Evolutionary conservation across 768 basidiomycete genomes (phyloP).

Genomic region (Gymnopilus dilepis): DNA sequence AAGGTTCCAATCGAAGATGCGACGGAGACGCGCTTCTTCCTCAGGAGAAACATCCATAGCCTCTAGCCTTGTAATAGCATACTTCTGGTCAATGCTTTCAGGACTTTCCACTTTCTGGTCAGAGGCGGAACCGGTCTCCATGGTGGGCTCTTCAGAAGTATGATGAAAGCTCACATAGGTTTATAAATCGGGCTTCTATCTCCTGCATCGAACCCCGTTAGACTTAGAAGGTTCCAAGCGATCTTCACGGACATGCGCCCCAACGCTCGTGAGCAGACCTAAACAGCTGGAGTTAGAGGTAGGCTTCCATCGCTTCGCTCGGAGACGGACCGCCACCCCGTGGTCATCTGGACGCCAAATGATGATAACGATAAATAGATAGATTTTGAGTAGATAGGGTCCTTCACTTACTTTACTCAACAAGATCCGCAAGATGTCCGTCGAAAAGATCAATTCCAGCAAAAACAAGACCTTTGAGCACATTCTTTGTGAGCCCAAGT

Average conservation of each 20-base stretch:
- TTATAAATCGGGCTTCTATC: not conserved
- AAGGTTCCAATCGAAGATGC: conserved; percentile 48
- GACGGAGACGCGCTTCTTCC: conserved; percentile 38
- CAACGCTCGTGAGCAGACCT: not conserved
- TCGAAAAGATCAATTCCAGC: conserved; percentile 60
- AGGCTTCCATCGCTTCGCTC: conserved; percentile 2
- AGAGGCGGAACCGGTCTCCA: conserved; percentile 14
- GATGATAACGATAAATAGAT: conserved; percentile 8
- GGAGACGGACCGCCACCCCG: conserved; percentile 12
- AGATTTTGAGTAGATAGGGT: conserved; percentile 5
- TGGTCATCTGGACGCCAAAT: conserved; percentile 12
- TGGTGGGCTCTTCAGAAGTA: conserved; percentile 8
- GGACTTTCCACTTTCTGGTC: conserved; percentile 5
- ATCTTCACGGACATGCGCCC: not conserved
- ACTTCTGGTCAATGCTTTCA: conserved; percentile 8
- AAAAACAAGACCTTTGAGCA: conserved; percentile 50
- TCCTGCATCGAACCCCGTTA: conserved; percentile 1
- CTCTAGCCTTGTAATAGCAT: conserved; percentile 13
- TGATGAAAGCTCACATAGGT: not conserved
- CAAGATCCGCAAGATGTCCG: conserved; percentile 40
- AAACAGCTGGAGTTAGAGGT: not conserved
- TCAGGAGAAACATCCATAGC: conserved; percentile 24
- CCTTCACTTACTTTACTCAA: not conserved
- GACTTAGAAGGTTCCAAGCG: not conserved
- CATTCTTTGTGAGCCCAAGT: conserved; percentile 50